Percentiles rank a stretch among this genome's conserved stretches.
phyloP scores from a whole-genome alignment of 208 protist genomes.

The Herpetomonas tarakana region DNA sequence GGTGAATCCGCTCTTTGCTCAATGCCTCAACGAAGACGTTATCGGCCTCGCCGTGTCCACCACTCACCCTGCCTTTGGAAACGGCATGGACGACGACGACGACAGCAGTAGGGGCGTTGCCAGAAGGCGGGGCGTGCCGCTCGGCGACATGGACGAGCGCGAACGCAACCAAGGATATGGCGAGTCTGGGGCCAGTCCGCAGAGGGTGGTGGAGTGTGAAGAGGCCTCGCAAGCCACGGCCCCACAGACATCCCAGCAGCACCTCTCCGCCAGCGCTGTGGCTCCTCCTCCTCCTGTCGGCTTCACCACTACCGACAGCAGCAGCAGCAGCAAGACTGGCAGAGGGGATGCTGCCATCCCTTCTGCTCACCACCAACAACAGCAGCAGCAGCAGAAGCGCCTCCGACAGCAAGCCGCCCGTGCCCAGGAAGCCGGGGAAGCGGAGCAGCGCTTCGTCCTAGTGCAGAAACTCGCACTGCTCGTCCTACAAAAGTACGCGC shows the following conservation, averaged over 20 bases:
- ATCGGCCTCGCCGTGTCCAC: conserved; percentile 19
- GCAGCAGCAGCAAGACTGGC: too few species aligned
- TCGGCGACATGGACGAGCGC: not conserved
- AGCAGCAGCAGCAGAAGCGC: not conserved
- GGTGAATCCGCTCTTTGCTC: conserved; percentile 27
- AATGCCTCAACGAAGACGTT: conserved; percentile 42
- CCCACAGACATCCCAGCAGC: not conserved
- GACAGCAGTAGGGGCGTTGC: not conserved
- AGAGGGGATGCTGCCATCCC: not conserved
- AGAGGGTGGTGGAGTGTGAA: too few species aligned
- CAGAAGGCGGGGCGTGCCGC: not conserved
- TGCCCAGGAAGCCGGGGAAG: conserved; percentile 7
- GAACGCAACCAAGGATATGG: conserved; percentile 12
- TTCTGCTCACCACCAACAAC: conserved; percentile 1
- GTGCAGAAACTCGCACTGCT: conserved; percentile 26
- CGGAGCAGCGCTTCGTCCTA: conserved; percentile 29
- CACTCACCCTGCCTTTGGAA: not conserved
- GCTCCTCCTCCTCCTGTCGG: not conserved
- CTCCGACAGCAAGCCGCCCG: not conserved
- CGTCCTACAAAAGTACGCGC: conserved; percentile 17
- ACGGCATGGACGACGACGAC: conserved; percentile 1
- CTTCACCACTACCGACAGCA: not conserved
- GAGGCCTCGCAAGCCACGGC: not conserved
- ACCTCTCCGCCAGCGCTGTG: not conserved
- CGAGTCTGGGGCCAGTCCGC: conserved; percentile 14